These are phyloP conservation scores for Metschnikowia santaceciliae DNA, from an alignment of 805 yeast species.

Conservation along the genomic window DNA sequence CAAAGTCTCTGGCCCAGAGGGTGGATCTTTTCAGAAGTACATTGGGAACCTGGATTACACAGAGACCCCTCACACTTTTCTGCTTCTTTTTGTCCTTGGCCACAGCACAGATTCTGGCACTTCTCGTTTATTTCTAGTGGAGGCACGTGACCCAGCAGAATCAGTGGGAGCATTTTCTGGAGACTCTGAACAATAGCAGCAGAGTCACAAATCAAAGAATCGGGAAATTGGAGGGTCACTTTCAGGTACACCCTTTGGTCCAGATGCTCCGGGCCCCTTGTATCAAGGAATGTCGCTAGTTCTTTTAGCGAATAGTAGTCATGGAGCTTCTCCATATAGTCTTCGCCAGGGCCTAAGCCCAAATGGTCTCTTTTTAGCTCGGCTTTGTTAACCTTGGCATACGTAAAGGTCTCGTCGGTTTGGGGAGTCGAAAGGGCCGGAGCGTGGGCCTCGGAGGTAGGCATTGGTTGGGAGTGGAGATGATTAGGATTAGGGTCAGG, in stretches of 20 bases:
- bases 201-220: slow-evolving; percentile 71
- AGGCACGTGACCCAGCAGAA: background rate
- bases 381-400: slow-evolving; percentile 37
- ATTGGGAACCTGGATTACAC: background rate
- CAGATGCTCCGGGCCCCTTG: slow-evolving; percentile 19
- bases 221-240: slow-evolving; percentile 90
- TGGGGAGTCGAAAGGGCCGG: slow-evolving; percentile 76
- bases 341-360: slow-evolving; percentile 23
- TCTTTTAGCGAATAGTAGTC: slow-evolving; percentile 55
- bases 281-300: slow-evolving; percentile 37
- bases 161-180: slow-evolving; percentile 32
- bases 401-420: slow-evolving; percentile 53
- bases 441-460: slow-evolving; percentile 33
- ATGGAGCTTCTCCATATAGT: slow-evolving; percentile 31
- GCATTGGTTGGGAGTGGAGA: slow-evolving; percentile 4
- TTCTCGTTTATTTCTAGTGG: background rate
- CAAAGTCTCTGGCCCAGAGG: slow-evolving; percentile 46
- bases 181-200: slow-evolving; percentile 59
- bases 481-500: too few species aligned
- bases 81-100: background rate
- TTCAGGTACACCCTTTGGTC: slow-evolving; percentile 32
- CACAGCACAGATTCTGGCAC: background rate
- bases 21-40: background rate
- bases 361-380: slow-evolving; percentile 25
- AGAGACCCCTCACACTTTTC: too few species aligned